These are phyloP conservation scores for Terana coerulea DNA, from an alignment of 768 basidiomycete species.

Conservation along the genomic window DNA sequence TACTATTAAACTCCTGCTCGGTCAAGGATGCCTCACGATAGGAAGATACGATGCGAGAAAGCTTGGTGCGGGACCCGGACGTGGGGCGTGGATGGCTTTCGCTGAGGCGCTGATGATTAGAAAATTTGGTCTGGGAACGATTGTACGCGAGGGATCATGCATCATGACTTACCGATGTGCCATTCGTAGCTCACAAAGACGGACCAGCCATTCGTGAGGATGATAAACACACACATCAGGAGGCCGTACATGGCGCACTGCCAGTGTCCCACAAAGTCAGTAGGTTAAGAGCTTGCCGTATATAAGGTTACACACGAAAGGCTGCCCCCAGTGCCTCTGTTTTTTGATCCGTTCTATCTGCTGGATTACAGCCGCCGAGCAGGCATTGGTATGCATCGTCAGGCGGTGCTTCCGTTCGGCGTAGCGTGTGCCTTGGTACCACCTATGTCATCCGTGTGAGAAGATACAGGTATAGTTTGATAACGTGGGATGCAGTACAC, in stretches of 20 bases:
- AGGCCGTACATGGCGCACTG: conserved; percentile 25
- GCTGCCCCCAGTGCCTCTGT: conserved; percentile 20
- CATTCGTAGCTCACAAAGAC: too few relatives aligned
- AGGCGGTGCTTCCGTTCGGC: conserved; percentile 15
- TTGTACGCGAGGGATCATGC: too few relatives aligned
- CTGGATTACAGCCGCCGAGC: conserved; percentile 1
- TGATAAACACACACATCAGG: conserved; percentile 17
- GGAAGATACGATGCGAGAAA: neutral
- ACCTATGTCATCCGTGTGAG: conserved; percentile 9
- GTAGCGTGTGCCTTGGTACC: conserved; percentile 21
- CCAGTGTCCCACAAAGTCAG: neutral
- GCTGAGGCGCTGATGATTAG: too few relatives aligned
- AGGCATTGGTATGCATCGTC: neutral
- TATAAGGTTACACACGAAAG: conserved; percentile 16
- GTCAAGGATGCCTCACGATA: neutral
- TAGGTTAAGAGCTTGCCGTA: too few relatives aligned
- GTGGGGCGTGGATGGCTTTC: too few relatives aligned
- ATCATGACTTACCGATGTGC: too few relatives aligned
- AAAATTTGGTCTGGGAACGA: too few relatives aligned
- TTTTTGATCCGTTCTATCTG: conserved; percentile 20
- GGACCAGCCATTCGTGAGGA: conserved; percentile 25
- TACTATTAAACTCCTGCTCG: neutral
- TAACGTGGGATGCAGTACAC: neutral
- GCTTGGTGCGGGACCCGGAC: neutral
- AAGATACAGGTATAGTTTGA: too few relatives aligned